Evolutionary conservation across 306 rosid genomes (phyloP).

Genomic region (Medicago lupulina): DNA sequence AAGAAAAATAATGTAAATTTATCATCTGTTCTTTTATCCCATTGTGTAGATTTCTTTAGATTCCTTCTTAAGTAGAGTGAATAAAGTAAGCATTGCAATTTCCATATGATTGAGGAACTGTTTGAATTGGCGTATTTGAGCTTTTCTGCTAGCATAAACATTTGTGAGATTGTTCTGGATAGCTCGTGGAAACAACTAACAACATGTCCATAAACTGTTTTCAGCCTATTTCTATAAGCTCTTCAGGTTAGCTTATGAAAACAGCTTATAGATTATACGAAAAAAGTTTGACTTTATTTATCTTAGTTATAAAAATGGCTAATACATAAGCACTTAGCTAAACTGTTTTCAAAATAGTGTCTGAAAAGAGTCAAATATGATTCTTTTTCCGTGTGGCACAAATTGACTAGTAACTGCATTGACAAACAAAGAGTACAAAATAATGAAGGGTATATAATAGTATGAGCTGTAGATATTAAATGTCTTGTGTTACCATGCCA

Average conservation of each 20-base stretch:
- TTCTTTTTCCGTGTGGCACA: slow-evolving; percentile 8
- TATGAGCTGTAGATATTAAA: slow-evolving; percentile 39
- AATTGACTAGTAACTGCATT: slow-evolving; percentile 27
- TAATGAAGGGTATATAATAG: slow-evolving; percentile 22
- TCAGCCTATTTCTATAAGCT: background rate
- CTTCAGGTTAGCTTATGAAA: background rate
- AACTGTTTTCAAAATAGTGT: background rate
- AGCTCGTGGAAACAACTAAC: background rate
- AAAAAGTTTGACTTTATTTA: background rate
- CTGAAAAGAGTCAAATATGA: slow-evolving; percentile 10
- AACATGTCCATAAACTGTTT: background rate
- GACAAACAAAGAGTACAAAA: background rate
- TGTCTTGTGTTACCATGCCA: slow-evolving; percentile 12
- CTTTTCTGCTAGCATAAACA: background rate
- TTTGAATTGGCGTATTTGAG: background rate
- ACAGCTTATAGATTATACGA: background rate
- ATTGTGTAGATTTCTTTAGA: slow-evolving; percentile 15
- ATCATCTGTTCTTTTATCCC: slow-evolving; percentile 24
- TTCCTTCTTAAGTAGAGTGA: slow-evolving; percentile 22
- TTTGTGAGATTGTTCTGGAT: background rate
- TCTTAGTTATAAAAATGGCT: background rate
- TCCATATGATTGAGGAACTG: background rate
- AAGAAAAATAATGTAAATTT: slow-evolving; percentile 36
- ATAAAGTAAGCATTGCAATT: slow-evolving; percentile 29
- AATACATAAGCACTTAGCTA: background rate